Percentiles rank a stretch among this genome's conserved stretches.
phyloP scores from a whole-genome alignment of 306 rosid species.

The Astragalus glycyphyllos region DNA sequence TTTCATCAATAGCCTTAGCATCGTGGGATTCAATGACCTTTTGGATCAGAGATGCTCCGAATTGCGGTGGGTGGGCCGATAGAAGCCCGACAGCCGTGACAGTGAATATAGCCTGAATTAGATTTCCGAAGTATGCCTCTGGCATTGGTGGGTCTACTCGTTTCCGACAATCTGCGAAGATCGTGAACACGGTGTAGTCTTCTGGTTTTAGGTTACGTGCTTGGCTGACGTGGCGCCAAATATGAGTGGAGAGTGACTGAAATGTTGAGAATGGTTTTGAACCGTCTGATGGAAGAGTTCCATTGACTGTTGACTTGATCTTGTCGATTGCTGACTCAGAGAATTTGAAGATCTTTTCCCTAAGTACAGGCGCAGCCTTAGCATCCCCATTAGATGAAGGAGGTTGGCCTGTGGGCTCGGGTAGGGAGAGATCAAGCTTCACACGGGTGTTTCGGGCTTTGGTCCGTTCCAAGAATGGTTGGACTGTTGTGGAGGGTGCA shows the following conservation, averaged over 20 bases:
- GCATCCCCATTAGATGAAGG: slow-evolving; percentile 44
- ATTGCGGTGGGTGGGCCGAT: slow-evolving; percentile 57
- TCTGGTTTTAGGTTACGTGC: slow-evolving; percentile 87
- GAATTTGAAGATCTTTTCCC: slow-evolving; percentile 84
- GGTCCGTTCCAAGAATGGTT: slow-evolving; percentile 77
- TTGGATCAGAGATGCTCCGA: slow-evolving; percentile 71
- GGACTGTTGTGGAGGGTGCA: slow-evolving; percentile 50
- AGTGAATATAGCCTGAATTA: slow-evolving; percentile 86
- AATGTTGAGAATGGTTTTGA: slow-evolving; percentile 91
- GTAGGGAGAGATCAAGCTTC: slow-evolving; percentile 74
- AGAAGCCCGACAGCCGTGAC: slow-evolving; percentile 71
- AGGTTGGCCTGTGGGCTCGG: slow-evolving; percentile 55
- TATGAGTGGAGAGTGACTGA: slow-evolving; percentile 78
- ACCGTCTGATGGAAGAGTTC: slow-evolving; percentile 53
- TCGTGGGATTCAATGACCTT: slow-evolving; percentile 71
- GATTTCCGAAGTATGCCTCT: slow-evolving; percentile 83
- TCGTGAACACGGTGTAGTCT: slow-evolving; percentile 90
- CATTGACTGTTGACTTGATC: slow-evolving; percentile 75
- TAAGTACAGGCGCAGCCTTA: slow-evolving; percentile 47
- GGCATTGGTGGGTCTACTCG: slow-evolving; percentile 91
- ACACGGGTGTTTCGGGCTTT: slow-evolving; percentile 82
- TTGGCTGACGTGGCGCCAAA: slow-evolving; percentile 84
- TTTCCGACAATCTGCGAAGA: slow-evolving; percentile 88
- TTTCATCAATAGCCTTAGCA: slow-evolving; percentile 58
- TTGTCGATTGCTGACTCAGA: slow-evolving; percentile 74